Conservation (phyloP, 352 stramenopile genomes). For the Phytophthora pinifolia region DNA sequence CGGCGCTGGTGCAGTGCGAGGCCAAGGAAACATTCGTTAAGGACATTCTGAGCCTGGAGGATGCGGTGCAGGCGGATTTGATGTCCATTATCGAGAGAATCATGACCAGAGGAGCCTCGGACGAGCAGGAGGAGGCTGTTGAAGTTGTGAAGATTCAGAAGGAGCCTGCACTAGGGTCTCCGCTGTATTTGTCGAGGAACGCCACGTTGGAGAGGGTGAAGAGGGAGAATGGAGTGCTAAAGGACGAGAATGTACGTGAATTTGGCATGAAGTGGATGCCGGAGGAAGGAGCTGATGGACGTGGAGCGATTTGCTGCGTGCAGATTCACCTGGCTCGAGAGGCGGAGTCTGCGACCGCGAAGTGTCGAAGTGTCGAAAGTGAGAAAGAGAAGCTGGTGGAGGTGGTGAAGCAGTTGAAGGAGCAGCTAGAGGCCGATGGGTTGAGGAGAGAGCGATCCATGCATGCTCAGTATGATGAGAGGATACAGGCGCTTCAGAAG, state of each 20-base stretch:
- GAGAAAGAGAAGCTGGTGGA: constrained; percentile 37
- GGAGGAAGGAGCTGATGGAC: constrained; percentile 1
- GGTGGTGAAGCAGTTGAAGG: constrained; percentile 35
- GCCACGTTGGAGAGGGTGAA: constrained; percentile 45
- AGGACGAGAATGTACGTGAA: constrained; percentile 56
- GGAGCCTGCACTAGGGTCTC: constrained; percentile 19
- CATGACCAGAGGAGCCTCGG: constrained; percentile 25
- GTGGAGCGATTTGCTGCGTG: not conserved
- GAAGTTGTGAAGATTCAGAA: constrained; percentile 2
- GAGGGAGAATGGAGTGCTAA: constrained; percentile 60
- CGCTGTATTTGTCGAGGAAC: constrained; percentile 49
- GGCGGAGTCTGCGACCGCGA: constrained; percentile 23
- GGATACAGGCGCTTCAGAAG: constrained; percentile 44
- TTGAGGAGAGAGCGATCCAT: constrained; percentile 61
- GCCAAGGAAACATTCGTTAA: constrained; percentile 54
- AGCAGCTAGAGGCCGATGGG: constrained; percentile 49
- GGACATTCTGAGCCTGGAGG: constrained; percentile 66
- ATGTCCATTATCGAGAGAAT: constrained; percentile 66
- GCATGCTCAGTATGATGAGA: constrained; percentile 52
- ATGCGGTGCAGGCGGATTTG: constrained; percentile 60
- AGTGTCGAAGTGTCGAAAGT: constrained; percentile 22
- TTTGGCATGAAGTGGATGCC: too few species aligned
- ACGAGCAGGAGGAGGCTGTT: not conserved
- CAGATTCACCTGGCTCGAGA: constrained; percentile 47
- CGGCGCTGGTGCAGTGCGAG: constrained; percentile 59